A percentile compares a stretch with the other conserved stretches of the same genome.
These are phyloP conservation scores for Hemileccinum rubropunctum DNA, from an alignment of 768 basidiomycete genomes.

Conservation along the genomic window DNA sequence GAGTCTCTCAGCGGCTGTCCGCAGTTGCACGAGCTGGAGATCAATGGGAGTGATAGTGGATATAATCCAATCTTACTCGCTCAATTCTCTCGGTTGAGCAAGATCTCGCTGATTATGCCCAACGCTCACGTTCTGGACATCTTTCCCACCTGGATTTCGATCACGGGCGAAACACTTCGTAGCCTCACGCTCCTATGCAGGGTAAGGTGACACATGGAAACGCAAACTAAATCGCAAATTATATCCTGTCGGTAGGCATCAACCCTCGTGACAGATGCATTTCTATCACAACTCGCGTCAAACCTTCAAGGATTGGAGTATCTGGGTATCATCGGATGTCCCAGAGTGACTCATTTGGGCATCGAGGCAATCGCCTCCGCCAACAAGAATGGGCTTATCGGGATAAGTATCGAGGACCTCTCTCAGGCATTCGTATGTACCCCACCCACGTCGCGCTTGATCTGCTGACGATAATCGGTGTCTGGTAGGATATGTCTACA, in stretches of 20 bases:
- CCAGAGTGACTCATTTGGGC: constrained; percentile 62
- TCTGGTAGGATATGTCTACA: constrained; percentile 47
- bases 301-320: constrained; percentile 50
- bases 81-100: constrained; percentile 49
- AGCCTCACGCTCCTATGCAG: constrained; percentile 69
- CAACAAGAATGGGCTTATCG: constrained; percentile 46
- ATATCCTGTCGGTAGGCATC: constrained; percentile 43
- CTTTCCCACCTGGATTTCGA: constrained; percentile 49
- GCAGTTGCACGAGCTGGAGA: constrained; percentile 55
- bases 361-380: constrained; percentile 48
- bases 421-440: constrained; percentile 56
- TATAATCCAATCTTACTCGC: constrained; percentile 49
- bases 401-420: constrained; percentile 60
- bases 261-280: constrained; percentile 52
- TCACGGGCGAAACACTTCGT: constrained; percentile 45
- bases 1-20: constrained; percentile 43
- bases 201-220: constrained; percentile 34
- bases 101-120: constrained; percentile 75
- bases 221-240: not conserved
- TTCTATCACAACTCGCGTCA: constrained; percentile 50
- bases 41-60: constrained; percentile 61
- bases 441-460: not conserved
- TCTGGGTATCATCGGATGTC: constrained; percentile 64
- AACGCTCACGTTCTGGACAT: constrained; percentile 48
- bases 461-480: not conserved